Conservation (phyloP, 2,329 filamentous ascomycete species). For the Rutstroemia sp. region DNA sequence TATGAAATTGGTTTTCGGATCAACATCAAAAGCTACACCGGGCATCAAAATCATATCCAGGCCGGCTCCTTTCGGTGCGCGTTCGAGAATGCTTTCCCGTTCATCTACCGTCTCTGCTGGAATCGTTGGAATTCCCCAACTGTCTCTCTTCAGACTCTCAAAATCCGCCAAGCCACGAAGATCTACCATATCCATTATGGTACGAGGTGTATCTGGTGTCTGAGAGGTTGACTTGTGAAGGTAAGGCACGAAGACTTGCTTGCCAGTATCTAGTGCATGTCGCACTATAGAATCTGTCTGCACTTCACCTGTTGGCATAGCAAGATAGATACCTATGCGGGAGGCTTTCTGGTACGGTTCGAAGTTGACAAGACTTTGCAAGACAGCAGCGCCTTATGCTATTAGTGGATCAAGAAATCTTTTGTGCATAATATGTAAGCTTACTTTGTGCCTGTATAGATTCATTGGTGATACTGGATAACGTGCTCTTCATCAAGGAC, state of each 20-base stretch:
- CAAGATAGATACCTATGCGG: constrained; percentile 79
- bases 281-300: constrained; percentile 77
- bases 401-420: constrained; percentile 9
- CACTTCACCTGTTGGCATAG: constrained; percentile 84
- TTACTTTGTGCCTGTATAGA: constrained; percentile 64
- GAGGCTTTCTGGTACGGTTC: constrained; percentile 68
- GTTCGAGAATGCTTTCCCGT: constrained; percentile 67
- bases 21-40: constrained; percentile 80
- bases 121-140: constrained; percentile 93
- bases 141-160: constrained; percentile 65
- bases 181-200: constrained; percentile 93
- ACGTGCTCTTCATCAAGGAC: constrained; percentile 56
- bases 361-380: constrained; percentile 56
- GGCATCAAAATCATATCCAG: constrained; percentile 88
- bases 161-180: constrained; percentile 70
- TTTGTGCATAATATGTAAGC: constrained; percentile 24
- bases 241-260: constrained; percentile 87
- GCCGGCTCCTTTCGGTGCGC: constrained; percentile 37
- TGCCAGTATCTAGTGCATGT: constrained; percentile 69
- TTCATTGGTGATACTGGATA: constrained; percentile 55
- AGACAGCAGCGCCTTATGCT: constrained; percentile 53
- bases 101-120: constrained; percentile 53
- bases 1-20: constrained; percentile 44
- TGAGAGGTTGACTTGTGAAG: constrained; percentile 54
- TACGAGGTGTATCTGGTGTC: constrained; percentile 38